Base-by-base conservation (phyloP, 805 yeast genomes). In the Candida succiphila region DNA sequence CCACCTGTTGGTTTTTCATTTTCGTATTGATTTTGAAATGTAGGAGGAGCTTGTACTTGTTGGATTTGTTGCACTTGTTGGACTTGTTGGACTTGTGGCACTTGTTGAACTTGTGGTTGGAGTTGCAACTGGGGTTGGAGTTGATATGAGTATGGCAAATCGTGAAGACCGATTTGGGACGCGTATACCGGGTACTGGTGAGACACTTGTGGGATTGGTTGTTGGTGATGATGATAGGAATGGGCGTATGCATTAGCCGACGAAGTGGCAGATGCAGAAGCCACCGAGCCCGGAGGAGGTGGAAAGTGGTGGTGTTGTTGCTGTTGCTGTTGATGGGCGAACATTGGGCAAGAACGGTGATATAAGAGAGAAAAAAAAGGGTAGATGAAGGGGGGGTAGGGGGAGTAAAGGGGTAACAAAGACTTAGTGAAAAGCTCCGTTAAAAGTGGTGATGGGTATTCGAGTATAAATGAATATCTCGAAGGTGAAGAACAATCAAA, bases 1-100 rank as follows among this genome's bases (percentile, higher is more conserved):
- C 95, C 95, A 28, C 95, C 95, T 28, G 65, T 54, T 4, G 60
- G 42, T 17, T 37, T 38, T 15, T 30, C 15, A 17, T 32, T n/a
- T n/a, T n/a, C n/a, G n/a, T n/a, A 23, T 20, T 15, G 21, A 26
- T 36, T 37, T 18, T 37, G 44, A 19, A 5, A 95, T 27, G 65
- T 54, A 4, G 60, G 43, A 19, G 38, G 39, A 12, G 25, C 18
- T 17, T 30, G 21, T 17, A 13, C 19, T 26, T 36, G 38, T 21
- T 38, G 45, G 19, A 41, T 41, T 23, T 43, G 48, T 27, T 39
- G 40, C 17, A 26, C 39, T 4, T 25, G 29, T n/a, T 20, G 32
- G 12, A 17, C 34, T 18, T 15, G 32, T n/a, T n/a, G n/a, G 19
- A 17, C 29, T 7, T 31, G 35, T 24, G 21, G 41, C 17, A 18